A percentile compares a stretch with the other conserved stretches of the same genome.
phyloP scores from a whole-genome alignment of 1,284 basidiomycete genomes.

The Schizophyllum commune region DNA sequence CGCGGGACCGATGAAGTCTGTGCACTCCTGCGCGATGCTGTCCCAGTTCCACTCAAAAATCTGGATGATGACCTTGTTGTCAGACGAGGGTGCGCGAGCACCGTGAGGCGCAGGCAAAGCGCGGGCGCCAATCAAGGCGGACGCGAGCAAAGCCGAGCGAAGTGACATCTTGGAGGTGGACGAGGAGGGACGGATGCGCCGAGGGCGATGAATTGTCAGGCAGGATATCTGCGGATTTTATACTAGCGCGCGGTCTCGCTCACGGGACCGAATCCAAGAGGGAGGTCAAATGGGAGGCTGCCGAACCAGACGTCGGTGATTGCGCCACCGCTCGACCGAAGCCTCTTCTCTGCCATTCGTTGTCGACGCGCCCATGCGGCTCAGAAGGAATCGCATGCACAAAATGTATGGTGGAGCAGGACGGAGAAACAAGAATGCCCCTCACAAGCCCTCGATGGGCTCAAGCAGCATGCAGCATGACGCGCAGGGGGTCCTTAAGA shows the following conservation, averaged over 20 bases:
- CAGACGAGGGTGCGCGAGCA: conserved; percentile 24
- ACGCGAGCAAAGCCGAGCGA: neutral
- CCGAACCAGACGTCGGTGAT: neutral
- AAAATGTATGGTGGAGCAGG: neutral
- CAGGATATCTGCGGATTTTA: neutral
- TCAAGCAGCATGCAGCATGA: neutral
- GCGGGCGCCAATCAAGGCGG: neutral
- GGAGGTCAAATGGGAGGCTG: neutral
- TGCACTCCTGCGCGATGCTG: conserved; percentile 31
- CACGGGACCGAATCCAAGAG: neutral
- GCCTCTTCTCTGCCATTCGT: neutral
- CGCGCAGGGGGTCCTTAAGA: neutral
- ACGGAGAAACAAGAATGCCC: neutral
- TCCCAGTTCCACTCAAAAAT: conserved; percentile 36
- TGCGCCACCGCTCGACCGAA: neutral
- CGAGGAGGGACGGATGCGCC: neutral
- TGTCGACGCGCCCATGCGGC: neutral
- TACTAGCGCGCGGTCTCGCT: neutral
- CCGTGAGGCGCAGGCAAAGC: neutral
- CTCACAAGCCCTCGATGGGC: neutral
- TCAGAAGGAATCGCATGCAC: neutral
- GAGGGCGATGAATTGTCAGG: neutral
- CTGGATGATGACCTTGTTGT: conserved; percentile 36
- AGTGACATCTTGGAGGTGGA: neutral
- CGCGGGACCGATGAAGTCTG: conserved; percentile 28